Evolutionary conservation across 2,329 filamentous ascomycete species (phyloP).

Genomic region (Cordyceps tenuipes): DNA sequence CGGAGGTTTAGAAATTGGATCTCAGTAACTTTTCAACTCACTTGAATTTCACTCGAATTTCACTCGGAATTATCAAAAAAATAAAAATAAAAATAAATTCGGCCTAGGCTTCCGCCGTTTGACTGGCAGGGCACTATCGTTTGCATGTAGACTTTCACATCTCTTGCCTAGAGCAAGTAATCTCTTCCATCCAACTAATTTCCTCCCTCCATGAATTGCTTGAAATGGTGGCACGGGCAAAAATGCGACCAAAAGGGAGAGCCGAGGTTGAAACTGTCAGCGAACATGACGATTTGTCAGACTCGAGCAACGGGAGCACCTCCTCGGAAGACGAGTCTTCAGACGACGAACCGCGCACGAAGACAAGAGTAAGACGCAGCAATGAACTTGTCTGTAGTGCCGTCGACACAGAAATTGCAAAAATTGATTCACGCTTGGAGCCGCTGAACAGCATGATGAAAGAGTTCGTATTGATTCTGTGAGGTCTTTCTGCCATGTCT

Average conservation of each 20-base stretch:
- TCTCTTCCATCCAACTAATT: background rate
- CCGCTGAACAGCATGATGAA: conserved; percentile 3
- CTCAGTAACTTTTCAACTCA: no score
- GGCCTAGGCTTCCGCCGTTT: background rate
- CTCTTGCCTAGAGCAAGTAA: background rate
- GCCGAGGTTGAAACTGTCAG: background rate
- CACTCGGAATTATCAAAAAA: no score
- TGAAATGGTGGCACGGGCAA: background rate
- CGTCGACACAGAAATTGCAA: background rate
- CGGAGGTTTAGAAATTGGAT: no score
- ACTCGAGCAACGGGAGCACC: background rate
- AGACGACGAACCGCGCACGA: background rate
- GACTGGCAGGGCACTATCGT: background rate
- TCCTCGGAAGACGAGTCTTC: background rate
- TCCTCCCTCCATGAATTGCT: background rate
- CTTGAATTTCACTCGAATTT: no score
- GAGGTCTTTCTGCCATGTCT: background rate
- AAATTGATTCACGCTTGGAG: background rate
- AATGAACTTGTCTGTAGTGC: background rate
- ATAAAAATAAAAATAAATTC: no score
- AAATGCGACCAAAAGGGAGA: background rate
- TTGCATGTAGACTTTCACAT: background rate
- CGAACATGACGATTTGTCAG: background rate
- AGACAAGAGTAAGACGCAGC: background rate
- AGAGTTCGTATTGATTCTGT: background rate